Conservation (phyloP, 768 basidiomycete species). For the Asterophora lycoperdoides region DNA sequence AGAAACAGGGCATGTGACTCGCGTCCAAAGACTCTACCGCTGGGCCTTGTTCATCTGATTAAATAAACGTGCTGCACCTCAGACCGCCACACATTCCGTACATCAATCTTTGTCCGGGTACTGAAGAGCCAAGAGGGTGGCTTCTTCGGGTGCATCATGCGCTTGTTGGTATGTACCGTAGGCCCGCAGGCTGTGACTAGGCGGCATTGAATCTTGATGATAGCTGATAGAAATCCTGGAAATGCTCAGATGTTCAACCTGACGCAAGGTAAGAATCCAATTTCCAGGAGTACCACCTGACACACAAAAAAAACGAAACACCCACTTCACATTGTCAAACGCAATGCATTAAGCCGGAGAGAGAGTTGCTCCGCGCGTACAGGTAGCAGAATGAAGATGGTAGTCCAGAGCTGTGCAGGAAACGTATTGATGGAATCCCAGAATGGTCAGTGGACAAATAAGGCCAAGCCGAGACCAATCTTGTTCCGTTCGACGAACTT, state of each 20-base stretch:
- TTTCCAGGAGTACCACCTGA: conserved; percentile 1
- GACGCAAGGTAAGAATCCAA: neutral
- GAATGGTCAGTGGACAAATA: conserved; percentile 6
- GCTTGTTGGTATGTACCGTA: too few species aligned
- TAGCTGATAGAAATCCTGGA: conserved; percentile 1
- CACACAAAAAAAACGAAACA: neutral
- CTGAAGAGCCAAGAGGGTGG: too few species aligned
- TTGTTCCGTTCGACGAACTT: neutral
- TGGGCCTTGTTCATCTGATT: too few species aligned
- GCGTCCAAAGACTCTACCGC: too few species aligned
- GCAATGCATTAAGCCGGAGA: neutral
- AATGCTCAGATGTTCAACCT: neutral
- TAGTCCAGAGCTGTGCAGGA: neutral
- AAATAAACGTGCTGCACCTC: too few species aligned
- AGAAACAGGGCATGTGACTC: too few species aligned
- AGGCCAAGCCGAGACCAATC: conserved; percentile 11
- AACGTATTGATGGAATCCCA: neutral
- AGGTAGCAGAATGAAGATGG: neutral
- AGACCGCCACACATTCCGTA: too few species aligned
- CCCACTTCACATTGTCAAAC: neutral
- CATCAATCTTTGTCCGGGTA: too few species aligned
- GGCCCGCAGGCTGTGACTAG: too few species aligned
- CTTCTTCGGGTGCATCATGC: too few species aligned
- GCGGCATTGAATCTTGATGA: neutral
- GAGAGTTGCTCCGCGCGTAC: neutral